phyloP scores from a whole-genome alignment of 345 rosid species.

The Dimocarpus longan region DNA sequence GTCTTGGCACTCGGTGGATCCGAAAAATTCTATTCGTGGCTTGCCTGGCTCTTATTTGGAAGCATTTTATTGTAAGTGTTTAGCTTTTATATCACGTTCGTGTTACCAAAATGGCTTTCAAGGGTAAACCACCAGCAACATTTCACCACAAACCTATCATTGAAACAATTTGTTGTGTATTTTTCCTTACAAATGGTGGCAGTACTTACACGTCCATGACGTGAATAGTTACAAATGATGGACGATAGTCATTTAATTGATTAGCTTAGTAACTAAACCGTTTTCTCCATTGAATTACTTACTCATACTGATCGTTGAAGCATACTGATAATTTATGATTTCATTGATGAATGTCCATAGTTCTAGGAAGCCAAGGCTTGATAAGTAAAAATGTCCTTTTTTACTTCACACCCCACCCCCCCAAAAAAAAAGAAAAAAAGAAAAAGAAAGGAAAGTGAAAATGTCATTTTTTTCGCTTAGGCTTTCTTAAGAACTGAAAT shows the following conservation, averaged over 20 bases:
- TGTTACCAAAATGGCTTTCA: not conserved
- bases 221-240: not conserved
- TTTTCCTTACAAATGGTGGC: constrained; percentile 4
- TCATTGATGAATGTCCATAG: not conserved
- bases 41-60: constrained; percentile 72
- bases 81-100: constrained; percentile 1
- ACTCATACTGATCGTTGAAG: not conserved
- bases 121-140: not conserved
- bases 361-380: not conserved
- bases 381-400: not conserved
- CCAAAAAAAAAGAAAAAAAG: no score
- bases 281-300: not conserved
- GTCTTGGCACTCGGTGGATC: constrained; percentile 44
- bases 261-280: not conserved
- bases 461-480: not conserved
- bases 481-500: not conserved
- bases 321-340: no score
- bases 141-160: constrained; percentile 1
- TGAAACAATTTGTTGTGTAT: not conserved
- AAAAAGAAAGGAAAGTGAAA: no score
- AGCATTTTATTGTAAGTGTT: constrained; percentile 66
- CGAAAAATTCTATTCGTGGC: constrained; percentile 56
- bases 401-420: not conserved
- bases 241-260: not conserved
- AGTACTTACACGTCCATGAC: not conserved